Evolutionary conservation across 2,329 filamentous ascomycete genomes (phyloP), one percentile per base, ranked within the genome.

Genomic region (Paecilomyces sp.): DNA sequence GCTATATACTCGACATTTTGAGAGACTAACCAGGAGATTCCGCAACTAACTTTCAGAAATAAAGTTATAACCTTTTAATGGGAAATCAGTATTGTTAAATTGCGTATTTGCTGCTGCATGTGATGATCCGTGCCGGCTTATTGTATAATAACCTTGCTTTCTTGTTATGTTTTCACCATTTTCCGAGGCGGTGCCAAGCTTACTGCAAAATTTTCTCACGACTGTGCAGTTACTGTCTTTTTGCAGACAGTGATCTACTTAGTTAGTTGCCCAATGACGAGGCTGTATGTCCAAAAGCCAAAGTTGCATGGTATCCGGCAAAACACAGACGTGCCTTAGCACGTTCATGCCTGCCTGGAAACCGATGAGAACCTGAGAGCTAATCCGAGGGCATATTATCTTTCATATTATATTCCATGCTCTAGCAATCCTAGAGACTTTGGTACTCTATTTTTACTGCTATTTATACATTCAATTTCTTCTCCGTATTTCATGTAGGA

Each of bases 321-420:
- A 59, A 55, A 47, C 18, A 56, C 57, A 57, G 58, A 54, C 59
- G 62, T 66, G 57, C 63, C 57, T 30, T 34, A 9, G 61, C 31
- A 54, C 18, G 51, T 30, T 60, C 58, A 54, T 47, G 55, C 57
- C 58, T 65, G 71, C 68, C 67, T 75, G 74, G 75, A 75, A 73
- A 72, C 69, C 74, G 58, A 68, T 78, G 76, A 75, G 68, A 75
- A 77, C 74, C 65, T 68, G 75, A 77, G 75, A 77, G 75, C 75
- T 77, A 75, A 77, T 77, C 75, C 73, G 75, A 77, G 74, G 73
- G 70, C 69, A 24, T 55, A 34, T 22, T 33, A 55, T 36, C 15
- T 53, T 25, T 9, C 30, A 30, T 53, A 3, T 24, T 11, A 15
- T 22, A 54, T 24, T 57, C 18, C 53, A 8, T 47, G 41, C 18